phyloP scores from a whole-genome alignment of 2,329 filamentous ascomycete genomes.

The Beauveria caledonica region DNA sequence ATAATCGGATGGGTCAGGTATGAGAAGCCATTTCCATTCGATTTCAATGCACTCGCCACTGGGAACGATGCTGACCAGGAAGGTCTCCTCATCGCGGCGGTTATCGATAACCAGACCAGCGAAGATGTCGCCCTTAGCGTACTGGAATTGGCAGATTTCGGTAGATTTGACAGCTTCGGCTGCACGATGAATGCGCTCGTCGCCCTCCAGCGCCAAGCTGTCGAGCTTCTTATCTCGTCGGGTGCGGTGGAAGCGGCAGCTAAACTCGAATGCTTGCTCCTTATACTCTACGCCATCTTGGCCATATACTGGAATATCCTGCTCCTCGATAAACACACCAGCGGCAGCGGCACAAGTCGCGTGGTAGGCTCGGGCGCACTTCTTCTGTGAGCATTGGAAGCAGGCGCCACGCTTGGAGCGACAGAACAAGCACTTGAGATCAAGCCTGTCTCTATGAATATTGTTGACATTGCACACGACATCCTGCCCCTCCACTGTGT shows the following conservation, averaged over 20 bases:
- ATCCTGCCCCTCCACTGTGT: constrained; percentile 61
- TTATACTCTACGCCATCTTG: constrained; percentile 91
- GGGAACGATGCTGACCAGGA: constrained; percentile 77
- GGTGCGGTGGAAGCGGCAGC: constrained; percentile 85
- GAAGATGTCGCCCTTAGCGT: constrained; percentile 77
- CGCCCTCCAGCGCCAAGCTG: constrained; percentile 60
- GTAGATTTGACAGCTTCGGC: constrained; percentile 61
- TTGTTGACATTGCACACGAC: constrained; percentile 69
- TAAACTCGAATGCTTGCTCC: constrained; percentile 84
- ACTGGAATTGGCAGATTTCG: constrained; percentile 81
- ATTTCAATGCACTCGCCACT: constrained; percentile 70
- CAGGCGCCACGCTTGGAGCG: constrained; percentile 91
- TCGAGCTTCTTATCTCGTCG: constrained; percentile 75
- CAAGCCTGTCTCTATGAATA: constrained; percentile 78
- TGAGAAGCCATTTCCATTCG: constrained; percentile 74
- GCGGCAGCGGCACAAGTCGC: constrained; percentile 89
- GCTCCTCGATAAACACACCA: constrained; percentile 84
- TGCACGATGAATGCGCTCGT: constrained; percentile 58
- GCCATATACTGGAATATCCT: constrained; percentile 75
- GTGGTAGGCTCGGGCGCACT: constrained; percentile 89
- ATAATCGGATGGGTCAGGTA: constrained; percentile 63
- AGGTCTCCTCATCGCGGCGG: constrained; percentile 60
- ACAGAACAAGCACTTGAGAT: constrained; percentile 91
- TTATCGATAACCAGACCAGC: constrained; percentile 86
- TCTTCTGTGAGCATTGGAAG: constrained; percentile 93